Conservation (phyloP, 2,329 filamentous ascomycete species). For the Verticillium isaacii region DNA sequence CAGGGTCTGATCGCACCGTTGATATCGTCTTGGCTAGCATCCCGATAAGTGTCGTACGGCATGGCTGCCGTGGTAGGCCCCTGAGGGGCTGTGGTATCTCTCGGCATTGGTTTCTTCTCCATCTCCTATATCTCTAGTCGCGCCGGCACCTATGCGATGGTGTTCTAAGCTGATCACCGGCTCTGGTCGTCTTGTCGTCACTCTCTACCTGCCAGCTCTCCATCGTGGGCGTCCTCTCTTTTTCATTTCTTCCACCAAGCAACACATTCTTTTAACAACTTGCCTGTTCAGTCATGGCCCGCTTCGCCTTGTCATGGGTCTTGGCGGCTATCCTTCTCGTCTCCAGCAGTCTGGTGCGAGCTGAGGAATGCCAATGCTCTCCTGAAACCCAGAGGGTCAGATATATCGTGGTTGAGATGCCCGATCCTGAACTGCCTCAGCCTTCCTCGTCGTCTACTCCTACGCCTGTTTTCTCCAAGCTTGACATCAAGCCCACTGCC, state of each 20-base stretch:
- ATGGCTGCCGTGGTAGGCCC: not conserved
- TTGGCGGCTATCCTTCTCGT: slow-evolving; percentile 7
- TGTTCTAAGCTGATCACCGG: not conserved
- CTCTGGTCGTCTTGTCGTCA: not conserved
- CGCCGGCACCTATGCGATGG: not conserved
- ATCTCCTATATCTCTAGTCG: not conserved
- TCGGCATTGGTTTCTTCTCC: not conserved
- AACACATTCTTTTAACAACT: not conserved
- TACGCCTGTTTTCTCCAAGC: slow-evolving; percentile 1
- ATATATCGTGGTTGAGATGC: slow-evolving; percentile 14
- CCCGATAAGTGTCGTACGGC: not conserved
- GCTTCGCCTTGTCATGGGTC: slow-evolving; percentile 2
- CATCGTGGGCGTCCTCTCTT: slow-evolving; percentile 1
- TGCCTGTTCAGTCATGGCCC: slow-evolving; percentile 5
- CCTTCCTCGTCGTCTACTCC: not conserved
- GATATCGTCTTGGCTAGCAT: not conserved
- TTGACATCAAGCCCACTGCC: not conserved
- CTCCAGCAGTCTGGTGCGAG: slow-evolving; percentile 4
- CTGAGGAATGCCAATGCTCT: slow-evolving; percentile 10
- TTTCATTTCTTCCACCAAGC: not conserved
- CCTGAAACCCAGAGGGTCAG: slow-evolving; percentile 9
- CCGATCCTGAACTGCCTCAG: slow-evolving; percentile 6
- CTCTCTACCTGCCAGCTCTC: not conserved
- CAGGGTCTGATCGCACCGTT: not conserved
- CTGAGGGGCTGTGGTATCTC: not conserved